Evolutionary conservation across 2,329 filamentous ascomycete genomes (phyloP).

Genomic region (Dendrostoma leiphaemia): DNA sequence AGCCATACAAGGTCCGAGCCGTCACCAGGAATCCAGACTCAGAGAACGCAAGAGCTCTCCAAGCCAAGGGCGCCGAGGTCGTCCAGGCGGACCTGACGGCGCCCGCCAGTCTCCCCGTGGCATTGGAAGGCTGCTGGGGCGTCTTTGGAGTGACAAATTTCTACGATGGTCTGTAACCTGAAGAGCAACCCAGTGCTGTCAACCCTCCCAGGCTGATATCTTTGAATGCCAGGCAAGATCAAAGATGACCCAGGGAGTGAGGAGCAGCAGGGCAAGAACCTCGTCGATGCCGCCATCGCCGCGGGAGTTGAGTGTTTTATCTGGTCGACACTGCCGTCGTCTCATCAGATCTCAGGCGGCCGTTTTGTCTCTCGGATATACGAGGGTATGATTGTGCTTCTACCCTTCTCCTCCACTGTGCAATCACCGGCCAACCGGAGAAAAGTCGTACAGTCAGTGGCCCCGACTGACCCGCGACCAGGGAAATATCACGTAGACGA

Average conservation of each 20-base stretch:
- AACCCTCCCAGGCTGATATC: too few species aligned
- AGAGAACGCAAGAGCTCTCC: background rate
- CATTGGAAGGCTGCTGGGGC: conserved; percentile 12
- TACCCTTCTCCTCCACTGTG: background rate
- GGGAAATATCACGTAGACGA: conserved; percentile 14
- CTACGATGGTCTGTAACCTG: conserved; percentile 2
- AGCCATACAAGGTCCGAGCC: conserved; percentile 5
- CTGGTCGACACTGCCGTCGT: conserved; percentile 13
- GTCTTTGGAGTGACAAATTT: conserved; percentile 16
- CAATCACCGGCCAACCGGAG: too few species aligned
- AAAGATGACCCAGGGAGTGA: conserved; percentile 14
- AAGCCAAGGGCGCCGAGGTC: conserved; percentile 8
- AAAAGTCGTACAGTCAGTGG: background rate
- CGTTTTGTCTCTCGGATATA: conserved; percentile 11
- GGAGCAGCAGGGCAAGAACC: conserved; percentile 15
- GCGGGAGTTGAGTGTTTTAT: conserved; percentile 11
- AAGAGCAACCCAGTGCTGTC: too few species aligned
- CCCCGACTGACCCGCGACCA: background rate
- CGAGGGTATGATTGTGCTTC: background rate
- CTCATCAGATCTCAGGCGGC: conserved; percentile 8
- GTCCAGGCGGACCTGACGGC: conserved; percentile 12
- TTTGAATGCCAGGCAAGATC: background rate
- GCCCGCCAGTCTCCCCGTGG: conserved; percentile 2
- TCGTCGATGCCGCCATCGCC: conserved; percentile 11
- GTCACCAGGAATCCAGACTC: conserved; percentile 10